Percentiles rank a stretch among this genome's conserved stretches.
Evolutionary conservation across 352 stramenopile genomes (phyloP).

Genomic region (Phytophthora brassicae): DNA sequence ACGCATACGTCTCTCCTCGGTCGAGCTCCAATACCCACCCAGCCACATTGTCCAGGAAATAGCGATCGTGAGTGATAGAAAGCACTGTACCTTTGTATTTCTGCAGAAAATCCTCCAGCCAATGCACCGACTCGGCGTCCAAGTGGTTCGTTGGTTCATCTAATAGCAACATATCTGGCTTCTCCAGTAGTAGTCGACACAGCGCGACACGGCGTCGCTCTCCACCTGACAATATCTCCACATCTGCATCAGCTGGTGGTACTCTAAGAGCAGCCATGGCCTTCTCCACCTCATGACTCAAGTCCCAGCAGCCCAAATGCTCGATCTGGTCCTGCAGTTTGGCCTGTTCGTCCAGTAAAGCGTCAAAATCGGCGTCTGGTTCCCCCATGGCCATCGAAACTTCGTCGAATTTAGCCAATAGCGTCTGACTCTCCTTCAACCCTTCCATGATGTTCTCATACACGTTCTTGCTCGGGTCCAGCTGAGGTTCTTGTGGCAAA

Average conservation of each 20-base stretch:
- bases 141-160: slow-evolving; percentile 99
- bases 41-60: slow-evolving; percentile 98
- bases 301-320: slow-evolving; percentile 79
- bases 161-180: slow-evolving; percentile 96
- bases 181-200: slow-evolving; percentile 93
- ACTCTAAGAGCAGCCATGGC: slow-evolving; percentile 82
- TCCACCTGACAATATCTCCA: slow-evolving; percentile 87
- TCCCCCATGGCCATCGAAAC: slow-evolving; percentile 90
- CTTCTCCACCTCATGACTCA: slow-evolving; percentile 82
- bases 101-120: slow-evolving; percentile 97
- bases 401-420: slow-evolving; percentile 84
- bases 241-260: slow-evolving; percentile 61
- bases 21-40: slow-evolving; percentile 98
- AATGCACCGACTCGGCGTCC: slow-evolving; percentile 96
- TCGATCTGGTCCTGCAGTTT: slow-evolving; percentile 89
- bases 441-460: slow-evolving; percentile 92
- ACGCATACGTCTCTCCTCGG: slow-evolving; percentile 95
- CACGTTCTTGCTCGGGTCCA: slow-evolving; percentile 85
- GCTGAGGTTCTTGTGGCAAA: slow-evolving; percentile 82
- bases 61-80: slow-evolving; percentile 98
- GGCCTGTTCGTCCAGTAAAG: slow-evolving; percentile 80
- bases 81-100: slow-evolving; percentile 96
- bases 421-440: slow-evolving; percentile 77
- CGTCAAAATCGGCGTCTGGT: slow-evolving; percentile 89
- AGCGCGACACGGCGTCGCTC: slow-evolving; percentile 96